Conservation (phyloP, 495 filamentous ascomycete species). For the Monascus purpureus region DNA sequence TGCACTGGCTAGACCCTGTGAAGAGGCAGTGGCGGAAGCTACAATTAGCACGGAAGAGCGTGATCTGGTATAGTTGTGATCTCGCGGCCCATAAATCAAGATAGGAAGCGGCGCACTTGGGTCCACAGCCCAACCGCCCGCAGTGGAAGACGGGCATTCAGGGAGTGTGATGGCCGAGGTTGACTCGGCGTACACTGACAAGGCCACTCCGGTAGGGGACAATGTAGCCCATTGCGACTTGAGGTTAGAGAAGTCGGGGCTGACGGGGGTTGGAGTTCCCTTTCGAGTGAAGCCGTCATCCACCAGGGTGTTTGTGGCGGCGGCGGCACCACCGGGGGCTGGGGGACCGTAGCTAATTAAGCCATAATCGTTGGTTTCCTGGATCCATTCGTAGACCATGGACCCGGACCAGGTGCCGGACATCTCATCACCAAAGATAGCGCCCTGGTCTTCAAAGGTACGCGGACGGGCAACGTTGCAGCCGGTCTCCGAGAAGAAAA, state of each 20-base stretch:
- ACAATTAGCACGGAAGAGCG: neutral
- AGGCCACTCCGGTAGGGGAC: constrained; percentile 50
- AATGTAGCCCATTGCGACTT: constrained; percentile 63
- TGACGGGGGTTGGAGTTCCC: constrained; percentile 61
- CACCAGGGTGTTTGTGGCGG: constrained; percentile 32
- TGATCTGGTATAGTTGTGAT: neutral
- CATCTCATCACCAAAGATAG: constrained; percentile 68
- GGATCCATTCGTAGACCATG: constrained; percentile 84
- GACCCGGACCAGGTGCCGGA: constrained; percentile 61
- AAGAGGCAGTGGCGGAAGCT: no score
- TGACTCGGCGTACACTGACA: constrained; percentile 46
- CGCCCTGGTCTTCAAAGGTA: constrained; percentile 58
- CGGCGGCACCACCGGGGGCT: constrained; percentile 13
- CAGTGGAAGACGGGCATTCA: constrained; percentile 56
- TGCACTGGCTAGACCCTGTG: neutral
- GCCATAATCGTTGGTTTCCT: constrained; percentile 76
- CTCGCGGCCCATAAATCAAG: constrained; percentile 28
- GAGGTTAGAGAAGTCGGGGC: constrained; percentile 67
- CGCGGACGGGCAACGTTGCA: constrained; percentile 56
- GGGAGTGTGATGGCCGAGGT: constrained; percentile 40
- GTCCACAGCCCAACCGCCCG: constrained; percentile 57
- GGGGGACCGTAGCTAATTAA: constrained; percentile 60
- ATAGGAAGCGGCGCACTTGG: constrained; percentile 55
- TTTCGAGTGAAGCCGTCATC: constrained; percentile 52
- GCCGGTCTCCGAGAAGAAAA: constrained; percentile 76